Percentiles rank a stretch among this genome's conserved stretches.
Evolutionary conservation across 495 filamentous ascomycete genomes (phyloP).

Genomic region (Aspergillus mulundensis): DNA sequence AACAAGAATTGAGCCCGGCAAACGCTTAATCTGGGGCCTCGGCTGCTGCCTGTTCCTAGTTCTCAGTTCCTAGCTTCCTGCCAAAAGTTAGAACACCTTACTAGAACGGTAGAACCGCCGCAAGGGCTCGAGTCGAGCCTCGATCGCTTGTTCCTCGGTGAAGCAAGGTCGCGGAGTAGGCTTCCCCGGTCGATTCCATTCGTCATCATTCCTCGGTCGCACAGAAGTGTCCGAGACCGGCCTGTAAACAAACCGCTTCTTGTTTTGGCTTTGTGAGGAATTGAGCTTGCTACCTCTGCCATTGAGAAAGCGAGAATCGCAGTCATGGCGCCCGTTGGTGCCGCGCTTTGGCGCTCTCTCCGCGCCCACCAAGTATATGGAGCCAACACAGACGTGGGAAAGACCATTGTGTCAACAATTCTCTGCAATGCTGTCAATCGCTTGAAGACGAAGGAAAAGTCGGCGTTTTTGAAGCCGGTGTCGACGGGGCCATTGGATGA

Average conservation of each 20-base stretch:
- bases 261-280: background rate
- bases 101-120: no score
- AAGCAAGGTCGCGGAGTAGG: background rate
- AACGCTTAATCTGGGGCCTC: background rate
- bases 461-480: constrained; percentile 69
- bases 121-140: background rate
- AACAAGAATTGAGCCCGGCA: no score
- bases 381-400: constrained; percentile 77
- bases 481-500: constrained; percentile 66
- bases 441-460: constrained; percentile 35
- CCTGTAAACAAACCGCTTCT: background rate
- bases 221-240: background rate
- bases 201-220: background rate
- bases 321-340: constrained; percentile 37
- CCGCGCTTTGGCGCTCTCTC: constrained; percentile 57
- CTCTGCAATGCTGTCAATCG: constrained; percentile 57
- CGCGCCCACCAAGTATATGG: constrained; percentile 69
- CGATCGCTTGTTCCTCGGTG: background rate
- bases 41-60: background rate
- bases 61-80: background rate
- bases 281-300: background rate
- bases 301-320: background rate
- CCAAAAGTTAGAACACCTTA: background rate
- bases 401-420: constrained; percentile 69
- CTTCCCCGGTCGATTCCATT: background rate